Percentiles rank a stretch among this genome's conserved stretches.
Evolutionary conservation across 2,329 filamentous ascomycete species (phyloP).

Genomic region (Aureobasidium musti): DNA sequence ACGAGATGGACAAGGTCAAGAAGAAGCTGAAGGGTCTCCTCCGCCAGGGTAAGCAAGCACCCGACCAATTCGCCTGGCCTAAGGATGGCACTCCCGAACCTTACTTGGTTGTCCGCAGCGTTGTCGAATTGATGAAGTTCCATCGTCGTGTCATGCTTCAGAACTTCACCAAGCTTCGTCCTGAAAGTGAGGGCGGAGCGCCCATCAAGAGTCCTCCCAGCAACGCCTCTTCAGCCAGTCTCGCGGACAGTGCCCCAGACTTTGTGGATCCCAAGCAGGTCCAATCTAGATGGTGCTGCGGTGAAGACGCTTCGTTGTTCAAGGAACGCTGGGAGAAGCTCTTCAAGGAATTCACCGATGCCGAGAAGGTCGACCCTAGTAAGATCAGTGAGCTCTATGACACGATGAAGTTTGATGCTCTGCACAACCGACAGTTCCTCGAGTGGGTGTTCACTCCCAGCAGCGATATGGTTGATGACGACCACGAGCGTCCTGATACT

Average conservation of each 20-base stretch:
- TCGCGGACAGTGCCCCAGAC: conserved; percentile 17
- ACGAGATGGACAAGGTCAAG: conserved; percentile 99
- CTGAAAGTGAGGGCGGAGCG: conserved; percentile 60
- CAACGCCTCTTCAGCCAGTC: conserved; percentile 46
- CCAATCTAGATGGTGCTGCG: conserved; percentile 92
- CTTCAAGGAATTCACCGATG: conserved; percentile 93
- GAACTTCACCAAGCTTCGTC: conserved; percentile 79
- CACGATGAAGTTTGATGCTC: conserved; percentile 98
- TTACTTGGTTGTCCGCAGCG: conserved; percentile 84
- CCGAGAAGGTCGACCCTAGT: conserved; percentile 96
- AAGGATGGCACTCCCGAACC: conserved; percentile 88
- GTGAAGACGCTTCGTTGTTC: conserved; percentile 92
- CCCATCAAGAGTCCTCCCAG: conserved; percentile 52
- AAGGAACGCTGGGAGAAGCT: conserved; percentile 98
- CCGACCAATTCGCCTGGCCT: conserved; percentile 97
- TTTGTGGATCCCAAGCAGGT: conserved; percentile 51
- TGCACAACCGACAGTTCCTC: conserved; percentile 93
- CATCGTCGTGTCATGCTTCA: conserved; percentile 92
- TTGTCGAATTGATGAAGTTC: conserved; percentile 97
- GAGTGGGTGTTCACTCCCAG: conserved; percentile 97
- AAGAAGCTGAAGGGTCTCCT: conserved; percentile 96
- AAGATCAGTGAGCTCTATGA: conserved; percentile 99
- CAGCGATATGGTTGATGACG: conserved; percentile 71
- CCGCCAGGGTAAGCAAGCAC: conserved; percentile 88
- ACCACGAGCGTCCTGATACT: conserved; percentile 34